A percentile compares a stretch with the other conserved stretches of the same genome.
These are phyloP conservation scores for Ramalina intermedia DNA, from an alignment of 495 filamentous ascomycete genomes.

Conservation along the genomic window DNA sequence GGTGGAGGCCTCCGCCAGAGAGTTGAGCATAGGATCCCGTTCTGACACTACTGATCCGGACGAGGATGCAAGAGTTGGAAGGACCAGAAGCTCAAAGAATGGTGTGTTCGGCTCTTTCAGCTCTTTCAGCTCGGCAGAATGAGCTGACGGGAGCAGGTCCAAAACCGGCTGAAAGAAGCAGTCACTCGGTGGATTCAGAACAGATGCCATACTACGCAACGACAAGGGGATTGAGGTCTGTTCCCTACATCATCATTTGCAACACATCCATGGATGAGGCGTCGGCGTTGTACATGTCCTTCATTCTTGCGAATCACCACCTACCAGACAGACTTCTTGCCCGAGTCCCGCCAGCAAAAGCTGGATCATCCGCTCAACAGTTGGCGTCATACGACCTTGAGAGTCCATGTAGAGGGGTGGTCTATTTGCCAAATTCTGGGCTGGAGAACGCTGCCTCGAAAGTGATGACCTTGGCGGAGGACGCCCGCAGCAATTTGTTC, in stretches of 20 bases:
- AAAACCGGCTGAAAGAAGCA: constrained; percentile 12
- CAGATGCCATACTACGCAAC: constrained; percentile 15
- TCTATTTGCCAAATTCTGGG: constrained; percentile 23
- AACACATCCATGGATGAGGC: constrained; percentile 24
- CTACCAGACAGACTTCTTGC: constrained; percentile 26
- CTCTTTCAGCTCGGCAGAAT: background rate
- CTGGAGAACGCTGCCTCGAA: constrained; percentile 21
- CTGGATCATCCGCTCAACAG: constrained; percentile 14
- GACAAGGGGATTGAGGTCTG: constrained; percentile 30
- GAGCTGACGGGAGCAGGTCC: constrained; percentile 7
- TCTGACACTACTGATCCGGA: constrained; percentile 3
- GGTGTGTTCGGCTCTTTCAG: constrained; percentile 6
- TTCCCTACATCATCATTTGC: constrained; percentile 30
- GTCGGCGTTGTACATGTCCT: constrained; percentile 29
- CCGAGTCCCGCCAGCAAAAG: constrained; percentile 24
- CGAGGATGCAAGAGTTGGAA: constrained; percentile 2
- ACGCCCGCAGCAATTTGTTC: constrained; percentile 2
- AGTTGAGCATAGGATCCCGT: constrained; percentile 6
- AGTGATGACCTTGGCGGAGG: constrained; percentile 41
- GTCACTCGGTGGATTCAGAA: constrained; percentile 12
- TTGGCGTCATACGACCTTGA: constrained; percentile 16
- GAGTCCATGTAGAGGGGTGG: constrained; percentile 19
- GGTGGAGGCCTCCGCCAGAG: constrained; percentile 1
- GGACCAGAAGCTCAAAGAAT: constrained; percentile 14
- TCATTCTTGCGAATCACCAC: constrained; percentile 29